These are phyloP conservation scores for Suhomyces ambrosiae DNA, from an alignment of 1,139 yeast genomes.

Conservation along the genomic window DNA sequence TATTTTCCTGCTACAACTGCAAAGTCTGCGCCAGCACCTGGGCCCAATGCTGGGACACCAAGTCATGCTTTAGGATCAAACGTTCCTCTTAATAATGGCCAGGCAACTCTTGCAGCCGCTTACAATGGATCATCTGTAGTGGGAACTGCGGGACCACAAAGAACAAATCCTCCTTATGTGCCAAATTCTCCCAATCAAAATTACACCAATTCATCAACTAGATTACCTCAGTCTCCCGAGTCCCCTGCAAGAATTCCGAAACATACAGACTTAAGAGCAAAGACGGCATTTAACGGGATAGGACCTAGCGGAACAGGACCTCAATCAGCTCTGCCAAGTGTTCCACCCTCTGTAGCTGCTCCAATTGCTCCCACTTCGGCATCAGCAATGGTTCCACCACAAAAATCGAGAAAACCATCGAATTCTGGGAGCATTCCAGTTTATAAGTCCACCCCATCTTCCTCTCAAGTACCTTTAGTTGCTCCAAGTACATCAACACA, in stretches of 20 bases:
- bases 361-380: constrained; percentile 2
- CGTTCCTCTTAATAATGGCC: background rate
- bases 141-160: too few species aligned
- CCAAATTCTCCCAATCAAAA: background rate
- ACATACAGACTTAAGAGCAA: constrained; percentile 11
- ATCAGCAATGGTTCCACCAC: too few species aligned
- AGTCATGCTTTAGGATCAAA: background rate
- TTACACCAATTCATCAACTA: constrained; percentile 2
- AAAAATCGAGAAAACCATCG: constrained; percentile 3
- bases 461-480: constrained; percentile 4
- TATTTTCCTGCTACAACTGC: constrained; percentile 3
- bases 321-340: background rate
- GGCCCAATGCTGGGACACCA: background rate
- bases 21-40: background rate
- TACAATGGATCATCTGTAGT: background rate
- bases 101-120: constrained; percentile 1
- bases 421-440: constrained; percentile 4
- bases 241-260: constrained; percentile 11
- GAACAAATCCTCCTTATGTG: background rate
- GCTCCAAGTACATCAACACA: constrained; percentile 3
- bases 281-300: constrained; percentile 12
- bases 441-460: constrained; percentile 2
- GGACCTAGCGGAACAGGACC: background rate
- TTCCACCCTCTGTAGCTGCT: background rate
- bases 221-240: constrained; percentile 7